Evolutionary conservation across 768 basidiomycete genomes (phyloP).

Genomic region (Daedaleopsis nitida): DNA sequence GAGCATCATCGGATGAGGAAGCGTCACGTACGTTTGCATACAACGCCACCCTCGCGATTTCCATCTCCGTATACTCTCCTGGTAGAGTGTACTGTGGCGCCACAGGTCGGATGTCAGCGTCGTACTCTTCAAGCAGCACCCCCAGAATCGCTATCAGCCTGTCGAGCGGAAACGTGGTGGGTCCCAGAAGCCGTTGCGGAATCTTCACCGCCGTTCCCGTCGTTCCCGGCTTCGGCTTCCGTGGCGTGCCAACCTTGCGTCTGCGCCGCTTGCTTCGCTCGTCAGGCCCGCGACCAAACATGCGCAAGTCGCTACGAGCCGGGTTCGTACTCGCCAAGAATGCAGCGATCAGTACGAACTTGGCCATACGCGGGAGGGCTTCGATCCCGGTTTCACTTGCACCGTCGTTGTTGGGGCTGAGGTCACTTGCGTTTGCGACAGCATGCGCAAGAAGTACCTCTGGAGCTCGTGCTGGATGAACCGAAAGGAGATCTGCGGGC

Average conservation of each 20-base stretch:
- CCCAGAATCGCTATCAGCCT: constrained; percentile 80
- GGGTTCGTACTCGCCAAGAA: constrained; percentile 89
- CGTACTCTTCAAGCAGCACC: constrained; percentile 74
- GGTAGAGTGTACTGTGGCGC: constrained; percentile 53
- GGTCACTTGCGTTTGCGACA: neutral
- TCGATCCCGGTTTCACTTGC: constrained; percentile 26
- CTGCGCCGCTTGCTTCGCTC: constrained; percentile 62
- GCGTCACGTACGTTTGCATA: constrained; percentile 52
- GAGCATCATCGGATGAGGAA: too few relatives aligned
- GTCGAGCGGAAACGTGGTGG: constrained; percentile 77
- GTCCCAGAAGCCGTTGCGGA: constrained; percentile 79
- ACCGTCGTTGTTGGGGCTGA: constrained; percentile 1
- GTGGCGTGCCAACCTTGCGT: constrained; percentile 36
- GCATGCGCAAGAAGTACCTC: constrained; percentile 11
- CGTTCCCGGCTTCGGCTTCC: constrained; percentile 25
- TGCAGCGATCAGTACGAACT: constrained; percentile 73
- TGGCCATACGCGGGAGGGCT: constrained; percentile 64
- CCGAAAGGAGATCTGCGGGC: constrained; percentile 40
- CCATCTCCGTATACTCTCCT: constrained; percentile 78
- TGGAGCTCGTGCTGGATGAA: constrained; percentile 28
- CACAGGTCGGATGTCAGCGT: constrained; percentile 46
- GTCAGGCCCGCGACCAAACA: constrained; percentile 78
- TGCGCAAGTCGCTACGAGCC: constrained; percentile 71
- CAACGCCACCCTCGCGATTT: constrained; percentile 61
- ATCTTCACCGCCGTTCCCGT: constrained; percentile 36